Conservation (phyloP, 257 asterid genomes). For the Solanum sitiens region DNA sequence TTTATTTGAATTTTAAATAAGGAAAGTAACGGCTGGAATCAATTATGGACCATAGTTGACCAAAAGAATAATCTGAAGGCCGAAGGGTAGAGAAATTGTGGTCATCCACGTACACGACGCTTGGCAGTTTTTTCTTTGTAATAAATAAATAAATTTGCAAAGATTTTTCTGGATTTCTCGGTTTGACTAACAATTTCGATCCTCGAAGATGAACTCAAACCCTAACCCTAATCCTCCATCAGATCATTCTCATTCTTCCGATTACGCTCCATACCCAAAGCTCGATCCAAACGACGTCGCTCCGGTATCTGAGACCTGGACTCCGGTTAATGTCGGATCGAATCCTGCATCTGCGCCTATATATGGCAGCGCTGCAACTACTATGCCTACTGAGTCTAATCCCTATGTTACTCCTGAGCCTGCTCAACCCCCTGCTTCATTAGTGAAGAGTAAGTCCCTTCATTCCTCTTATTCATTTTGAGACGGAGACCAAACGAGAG, state of each 20-base stretch:
- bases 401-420: conserved; percentile 62
- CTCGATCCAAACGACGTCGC: conserved; percentile 55
- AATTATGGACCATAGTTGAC: too few relatives aligned
- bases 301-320: conserved; percentile 55
- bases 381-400: conserved; percentile 77
- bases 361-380: conserved; percentile 28
- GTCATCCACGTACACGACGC: neutral
- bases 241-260: conserved; percentile 17
- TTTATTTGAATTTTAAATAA: too few relatives aligned
- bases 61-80: too few relatives aligned
- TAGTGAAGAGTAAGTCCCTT: conserved; percentile 15
- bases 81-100: neutral
- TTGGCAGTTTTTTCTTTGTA: neutral
- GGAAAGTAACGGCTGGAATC: too few relatives aligned
- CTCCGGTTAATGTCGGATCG: conserved; percentile 20
- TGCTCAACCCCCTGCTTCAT: conserved; percentile 26
- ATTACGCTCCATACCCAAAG: conserved; percentile 76
- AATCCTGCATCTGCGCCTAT: conserved; percentile 16
- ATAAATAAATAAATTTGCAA: too few relatives aligned
- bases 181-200: neutral
- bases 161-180: neutral
- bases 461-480: neutral
- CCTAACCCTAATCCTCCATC: conserved; percentile 5
- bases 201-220: neutral
- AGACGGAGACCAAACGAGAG: neutral